Evolutionary conservation across 2,329 filamentous ascomycete genomes (phyloP).

Genomic region (Sporothrix dimorphospora): DNA sequence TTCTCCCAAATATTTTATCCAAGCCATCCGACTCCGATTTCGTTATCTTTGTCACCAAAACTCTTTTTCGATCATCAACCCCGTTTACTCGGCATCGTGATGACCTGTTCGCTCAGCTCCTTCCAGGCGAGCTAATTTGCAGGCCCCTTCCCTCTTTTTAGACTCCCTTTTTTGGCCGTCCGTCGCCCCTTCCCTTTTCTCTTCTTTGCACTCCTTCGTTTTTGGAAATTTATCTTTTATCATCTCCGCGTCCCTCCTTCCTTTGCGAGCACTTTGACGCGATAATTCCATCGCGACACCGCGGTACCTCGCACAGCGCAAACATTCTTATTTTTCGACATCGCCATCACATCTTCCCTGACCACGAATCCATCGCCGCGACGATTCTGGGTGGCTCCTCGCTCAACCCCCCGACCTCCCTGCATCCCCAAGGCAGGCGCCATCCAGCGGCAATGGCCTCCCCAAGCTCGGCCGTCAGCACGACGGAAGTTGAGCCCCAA

Average conservation of each 20-base stretch:
- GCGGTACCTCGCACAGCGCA: not conserved
- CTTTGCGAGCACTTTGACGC: not conserved
- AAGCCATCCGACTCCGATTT: not conserved
- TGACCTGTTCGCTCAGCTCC: constrained; percentile 16
- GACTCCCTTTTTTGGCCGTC: constrained; percentile 3
- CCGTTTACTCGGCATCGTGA: constrained; percentile 23
- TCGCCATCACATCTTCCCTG: not conserved
- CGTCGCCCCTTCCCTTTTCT: constrained; percentile 7
- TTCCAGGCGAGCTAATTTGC: constrained; percentile 23
- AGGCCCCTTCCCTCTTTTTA: not conserved
- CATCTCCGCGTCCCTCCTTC: constrained; percentile 13
- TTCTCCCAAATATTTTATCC: not conserved
- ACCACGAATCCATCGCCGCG: constrained; percentile 8
- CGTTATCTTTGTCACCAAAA: not conserved
- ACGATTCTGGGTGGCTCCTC: not conserved
- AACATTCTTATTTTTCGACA: not conserved
- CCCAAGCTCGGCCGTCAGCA: constrained; percentile 46
- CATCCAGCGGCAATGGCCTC: constrained; percentile 39
- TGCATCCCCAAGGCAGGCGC: constrained; percentile 8
- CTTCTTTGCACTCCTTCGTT: not conserved
- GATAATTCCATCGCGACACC: not conserved
- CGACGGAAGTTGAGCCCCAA: constrained; percentile 51
- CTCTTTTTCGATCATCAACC: not conserved
- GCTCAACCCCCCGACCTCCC: not conserved
- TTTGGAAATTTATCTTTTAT: not conserved